Conservation (phyloP, 257 asterid species). For the Linderniella brevidens region DNA sequence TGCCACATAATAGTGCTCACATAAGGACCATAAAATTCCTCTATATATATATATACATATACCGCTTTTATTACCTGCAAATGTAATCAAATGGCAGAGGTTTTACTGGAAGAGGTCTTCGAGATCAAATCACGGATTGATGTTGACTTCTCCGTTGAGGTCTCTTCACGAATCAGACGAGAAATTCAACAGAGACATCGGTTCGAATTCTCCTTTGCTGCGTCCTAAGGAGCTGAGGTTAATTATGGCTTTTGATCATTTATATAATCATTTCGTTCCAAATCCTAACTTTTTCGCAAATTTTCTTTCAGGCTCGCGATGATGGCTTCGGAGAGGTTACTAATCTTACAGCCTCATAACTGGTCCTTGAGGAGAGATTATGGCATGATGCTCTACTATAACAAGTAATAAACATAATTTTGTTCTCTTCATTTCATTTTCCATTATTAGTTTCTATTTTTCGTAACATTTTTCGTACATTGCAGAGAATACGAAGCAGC, state of each 20-base stretch:
- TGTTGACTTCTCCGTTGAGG: slow-evolving; percentile 59
- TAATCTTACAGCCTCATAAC: slow-evolving; percentile 62
- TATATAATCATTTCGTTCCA: background rate
- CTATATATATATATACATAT: background rate
- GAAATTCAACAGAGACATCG: slow-evolving; percentile 18
- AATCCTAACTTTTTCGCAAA: background rate
- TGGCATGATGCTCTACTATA: slow-evolving; percentile 65
- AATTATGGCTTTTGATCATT: no score
- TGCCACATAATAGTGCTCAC: no score
- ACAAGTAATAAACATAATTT: slow-evolving; percentile 18
- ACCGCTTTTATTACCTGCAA: slow-evolving; percentile 4
- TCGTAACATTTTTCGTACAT: background rate
- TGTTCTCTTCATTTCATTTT: background rate
- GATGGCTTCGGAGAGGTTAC: slow-evolving; percentile 60
- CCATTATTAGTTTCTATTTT: background rate
- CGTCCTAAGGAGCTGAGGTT: slow-evolving; percentile 68
- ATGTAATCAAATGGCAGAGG: slow-evolving; percentile 22
- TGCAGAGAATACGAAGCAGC: slow-evolving; percentile 76
- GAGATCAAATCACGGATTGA: slow-evolving; percentile 39
- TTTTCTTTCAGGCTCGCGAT: slow-evolving; percentile 44
- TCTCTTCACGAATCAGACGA: slow-evolving; percentile 27
- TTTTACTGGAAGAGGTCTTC: slow-evolving; percentile 76
- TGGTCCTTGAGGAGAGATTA: slow-evolving; percentile 59
- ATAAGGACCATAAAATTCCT: no score
- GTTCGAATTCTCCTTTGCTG: slow-evolving; percentile 33